These are phyloP conservation scores for Middelhovenomyces tepae DNA, from an alignment of 805 yeast genomes.

Conservation along the genomic window DNA sequence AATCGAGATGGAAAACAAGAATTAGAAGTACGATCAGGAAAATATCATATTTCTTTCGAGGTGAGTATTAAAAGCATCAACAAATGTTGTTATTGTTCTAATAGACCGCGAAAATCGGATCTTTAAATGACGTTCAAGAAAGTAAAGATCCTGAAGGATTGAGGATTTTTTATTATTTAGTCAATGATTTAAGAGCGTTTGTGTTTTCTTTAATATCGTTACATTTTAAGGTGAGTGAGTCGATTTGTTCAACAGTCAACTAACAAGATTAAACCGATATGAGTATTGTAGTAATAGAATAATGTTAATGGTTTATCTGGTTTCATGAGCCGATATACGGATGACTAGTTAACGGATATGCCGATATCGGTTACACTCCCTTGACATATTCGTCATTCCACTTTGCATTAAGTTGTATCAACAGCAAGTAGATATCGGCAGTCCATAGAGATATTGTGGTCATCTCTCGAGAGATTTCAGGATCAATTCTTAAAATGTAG, in stretches of 20 bases:
- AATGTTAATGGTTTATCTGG: too few species aligned
- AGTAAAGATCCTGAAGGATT: slow-evolving; percentile 38
- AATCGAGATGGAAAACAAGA: slow-evolving; percentile 35
- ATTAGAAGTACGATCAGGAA: slow-evolving; percentile 32
- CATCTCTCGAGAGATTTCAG: too few species aligned
- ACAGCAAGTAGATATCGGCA: slow-evolving; percentile 1
- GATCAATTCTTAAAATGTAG: too few species aligned
- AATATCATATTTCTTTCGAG: slow-evolving; percentile 28
- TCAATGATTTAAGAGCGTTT: slow-evolving; percentile 37
- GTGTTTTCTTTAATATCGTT: slow-evolving; percentile 35
- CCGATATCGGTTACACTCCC: neutral
- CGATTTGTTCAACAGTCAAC: neutral
- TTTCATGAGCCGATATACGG: too few species aligned
- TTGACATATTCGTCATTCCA: slow-evolving; percentile 6
- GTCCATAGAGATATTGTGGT: neutral
- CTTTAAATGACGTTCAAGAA: slow-evolving; percentile 31
- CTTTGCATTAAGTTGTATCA: neutral
- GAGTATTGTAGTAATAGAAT: too few species aligned
- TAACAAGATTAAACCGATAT: slow-evolving; percentile 12
- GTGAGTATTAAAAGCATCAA: slow-evolving; percentile 10
- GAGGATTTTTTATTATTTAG: slow-evolving; percentile 35
- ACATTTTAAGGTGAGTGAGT: slow-evolving; percentile 33
- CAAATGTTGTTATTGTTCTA: neutral
- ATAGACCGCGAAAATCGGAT: slow-evolving; percentile 32
- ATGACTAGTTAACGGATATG: too few species aligned